Evolutionary conservation across 2,329 filamentous ascomycete species (phyloP).

Genomic region (Colletotrichum melonis): DNA sequence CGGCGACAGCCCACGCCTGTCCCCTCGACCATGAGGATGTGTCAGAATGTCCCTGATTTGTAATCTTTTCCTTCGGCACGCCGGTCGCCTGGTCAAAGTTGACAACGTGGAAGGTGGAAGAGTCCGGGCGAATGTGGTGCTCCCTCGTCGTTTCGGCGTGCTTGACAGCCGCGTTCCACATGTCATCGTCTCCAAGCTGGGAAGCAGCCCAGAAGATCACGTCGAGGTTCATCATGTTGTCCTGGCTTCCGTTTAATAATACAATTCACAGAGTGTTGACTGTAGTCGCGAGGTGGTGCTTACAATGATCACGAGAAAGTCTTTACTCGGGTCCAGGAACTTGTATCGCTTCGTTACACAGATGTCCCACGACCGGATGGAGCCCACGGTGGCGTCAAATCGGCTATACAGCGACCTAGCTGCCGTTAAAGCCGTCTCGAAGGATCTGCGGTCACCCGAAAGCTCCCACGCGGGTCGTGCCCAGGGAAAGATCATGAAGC

Average conservation of each 20-base stretch:
- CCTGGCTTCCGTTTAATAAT: conserved; percentile 35
- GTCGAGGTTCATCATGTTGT: conserved; percentile 55
- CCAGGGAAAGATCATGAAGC: conserved; percentile 56
- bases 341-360: conserved; percentile 52
- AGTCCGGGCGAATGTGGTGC: conserved; percentile 52
- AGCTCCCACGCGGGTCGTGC: conserved; percentile 52
- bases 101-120: conserved; percentile 55
- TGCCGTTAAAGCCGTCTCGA: conserved; percentile 46
- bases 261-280: too few species aligned
- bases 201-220: conserved; percentile 54
- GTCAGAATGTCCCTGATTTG: conserved; percentile 58
- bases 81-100: conserved; percentile 57
- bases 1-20: conserved; percentile 61
- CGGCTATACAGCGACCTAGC: conserved; percentile 50
- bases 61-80: conserved; percentile 51
- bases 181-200: conserved; percentile 43
- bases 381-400: conserved; percentile 47
- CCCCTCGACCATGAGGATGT: conserved; percentile 59
- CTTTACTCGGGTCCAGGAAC: conserved; percentile 47
- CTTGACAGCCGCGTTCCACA: conserved; percentile 48
- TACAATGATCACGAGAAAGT: conserved; percentile 56
- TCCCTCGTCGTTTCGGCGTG: conserved; percentile 53
- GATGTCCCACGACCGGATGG: conserved; percentile 56
- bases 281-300: conserved; percentile 18
- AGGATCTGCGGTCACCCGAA: conserved; percentile 48